Evolutionary conservation across 805 yeast genomes (phyloP).

Genomic region (Myxozyma sirexii): DNA sequence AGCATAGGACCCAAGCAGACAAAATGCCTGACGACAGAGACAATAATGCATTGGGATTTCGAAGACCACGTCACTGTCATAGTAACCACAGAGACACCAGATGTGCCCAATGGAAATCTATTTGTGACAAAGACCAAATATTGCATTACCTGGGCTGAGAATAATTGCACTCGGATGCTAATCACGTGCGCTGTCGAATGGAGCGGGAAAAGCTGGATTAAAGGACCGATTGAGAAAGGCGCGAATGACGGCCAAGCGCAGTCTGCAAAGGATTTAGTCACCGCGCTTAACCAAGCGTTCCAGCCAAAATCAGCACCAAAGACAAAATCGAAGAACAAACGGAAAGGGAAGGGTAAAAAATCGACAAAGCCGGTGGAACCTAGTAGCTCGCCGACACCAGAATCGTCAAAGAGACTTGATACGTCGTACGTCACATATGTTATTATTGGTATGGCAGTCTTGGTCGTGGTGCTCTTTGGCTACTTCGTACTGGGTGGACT

Average conservation of each 20-base stretch:
- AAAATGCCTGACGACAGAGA: constrained; percentile 68
- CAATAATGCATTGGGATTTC: constrained; percentile 57
- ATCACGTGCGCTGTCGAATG: constrained; percentile 81
- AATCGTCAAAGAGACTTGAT: constrained; percentile 6
- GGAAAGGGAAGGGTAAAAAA: constrained; percentile 23
- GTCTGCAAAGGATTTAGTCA: constrained; percentile 56
- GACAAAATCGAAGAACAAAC: constrained; percentile 7
- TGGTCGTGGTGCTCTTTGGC: not conserved
- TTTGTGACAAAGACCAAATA: constrained; percentile 77
- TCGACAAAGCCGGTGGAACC: not conserved
- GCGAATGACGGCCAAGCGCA: constrained; percentile 77
- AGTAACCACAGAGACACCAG: constrained; percentile 77
- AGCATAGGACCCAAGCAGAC: constrained; percentile 95
- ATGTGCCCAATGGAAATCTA: constrained; percentile 88
- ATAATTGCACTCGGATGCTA: constrained; percentile 60
- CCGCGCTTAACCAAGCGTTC: constrained; percentile 41
- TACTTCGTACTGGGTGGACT: not conserved
- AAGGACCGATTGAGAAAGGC: constrained; percentile 80
- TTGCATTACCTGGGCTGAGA: constrained; percentile 71
- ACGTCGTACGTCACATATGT: constrained; percentile 21
- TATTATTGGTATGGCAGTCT: constrained; percentile 5
- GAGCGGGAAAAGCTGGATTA: constrained; percentile 92
- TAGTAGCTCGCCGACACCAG: constrained; percentile 2
- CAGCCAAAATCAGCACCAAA: constrained; percentile 18
- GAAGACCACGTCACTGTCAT: constrained; percentile 60